Evolutionary conservation across 2,329 filamentous ascomycete species (phyloP).

Genomic region (Colletotrichum cereale): DNA sequence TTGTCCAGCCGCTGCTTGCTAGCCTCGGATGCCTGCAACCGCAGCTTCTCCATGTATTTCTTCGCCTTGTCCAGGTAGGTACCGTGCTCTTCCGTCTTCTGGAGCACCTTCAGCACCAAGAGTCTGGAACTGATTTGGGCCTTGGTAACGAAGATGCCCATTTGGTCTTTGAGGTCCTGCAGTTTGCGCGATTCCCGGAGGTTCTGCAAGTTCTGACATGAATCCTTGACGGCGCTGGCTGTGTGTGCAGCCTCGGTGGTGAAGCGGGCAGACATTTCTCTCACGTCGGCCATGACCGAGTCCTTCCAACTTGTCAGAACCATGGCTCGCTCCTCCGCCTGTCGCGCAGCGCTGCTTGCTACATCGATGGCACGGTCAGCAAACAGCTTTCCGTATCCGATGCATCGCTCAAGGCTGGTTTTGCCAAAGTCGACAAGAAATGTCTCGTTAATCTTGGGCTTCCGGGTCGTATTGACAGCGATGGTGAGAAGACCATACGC

Average conservation of each 20-base stretch:
- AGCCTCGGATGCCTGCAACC: constrained; percentile 46
- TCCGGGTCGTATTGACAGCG: constrained; percentile 68
- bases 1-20: constrained; percentile 46
- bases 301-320: constrained; percentile 18
- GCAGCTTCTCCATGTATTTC: constrained; percentile 46
- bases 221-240: constrained; percentile 25
- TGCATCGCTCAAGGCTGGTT: constrained; percentile 57
- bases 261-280: constrained; percentile 28
- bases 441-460: constrained; percentile 71
- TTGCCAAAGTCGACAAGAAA: constrained; percentile 72
- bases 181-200: constrained; percentile 49
- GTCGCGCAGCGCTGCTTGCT: constrained; percentile 49
- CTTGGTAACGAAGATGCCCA: constrained; percentile 61
- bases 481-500: constrained; percentile 70
- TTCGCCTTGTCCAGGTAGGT: constrained; percentile 60
- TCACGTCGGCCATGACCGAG: constrained; percentile 8
- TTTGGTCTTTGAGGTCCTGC: constrained; percentile 53
- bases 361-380: constrained; percentile 55
- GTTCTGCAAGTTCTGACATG: constrained; percentile 45
- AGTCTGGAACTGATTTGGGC: constrained; percentile 69
- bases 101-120: constrained; percentile 67
- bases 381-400: constrained; percentile 59
- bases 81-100: constrained; percentile 60
- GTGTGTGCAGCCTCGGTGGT: constrained; percentile 15
- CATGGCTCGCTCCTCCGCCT: constrained; percentile 45